Conservation (phyloP, 495 filamentous ascomycete species). For the Letharia columbiana region DNA sequence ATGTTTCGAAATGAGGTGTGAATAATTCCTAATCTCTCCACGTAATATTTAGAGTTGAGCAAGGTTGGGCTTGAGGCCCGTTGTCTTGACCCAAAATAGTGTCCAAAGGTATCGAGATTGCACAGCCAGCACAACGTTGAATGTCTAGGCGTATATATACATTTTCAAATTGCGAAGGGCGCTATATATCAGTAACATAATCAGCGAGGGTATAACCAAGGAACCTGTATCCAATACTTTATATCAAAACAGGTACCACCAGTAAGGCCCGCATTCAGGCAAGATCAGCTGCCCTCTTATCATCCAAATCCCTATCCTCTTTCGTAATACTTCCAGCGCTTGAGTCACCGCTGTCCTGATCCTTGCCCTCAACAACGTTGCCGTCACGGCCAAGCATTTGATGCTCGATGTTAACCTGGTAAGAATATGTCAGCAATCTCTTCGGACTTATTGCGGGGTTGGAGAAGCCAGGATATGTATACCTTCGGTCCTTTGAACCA, state of each 20-base stretch:
- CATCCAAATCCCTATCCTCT: constrained; percentile 8
- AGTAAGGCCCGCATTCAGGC: not conserved
- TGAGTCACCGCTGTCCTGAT: constrained; percentile 15
- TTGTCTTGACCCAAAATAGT: too few relatives aligned
- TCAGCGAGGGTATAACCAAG: not conserved
- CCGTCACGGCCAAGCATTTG: constrained; percentile 23
- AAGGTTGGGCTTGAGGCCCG: too few relatives aligned
- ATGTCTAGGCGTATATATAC: too few relatives aligned
- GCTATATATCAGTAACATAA: not conserved
- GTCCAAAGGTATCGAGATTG: too few relatives aligned
- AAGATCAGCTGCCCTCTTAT: constrained; percentile 14
- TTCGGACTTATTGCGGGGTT: not conserved
- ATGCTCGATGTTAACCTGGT: constrained; percentile 26
- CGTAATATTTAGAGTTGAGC: too few relatives aligned
- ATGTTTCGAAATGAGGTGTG: too few relatives aligned
- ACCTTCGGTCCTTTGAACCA: constrained; percentile 74
- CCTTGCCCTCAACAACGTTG: constrained; percentile 18
- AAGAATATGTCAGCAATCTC: not conserved
- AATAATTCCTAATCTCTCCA: too few relatives aligned
- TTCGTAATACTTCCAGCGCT: constrained; percentile 20
- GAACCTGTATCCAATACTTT: not conserved
- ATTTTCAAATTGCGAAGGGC: not conserved
- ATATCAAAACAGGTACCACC: not conserved
- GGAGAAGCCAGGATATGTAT: not conserved
- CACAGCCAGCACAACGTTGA: too few relatives aligned